phyloP scores from a whole-genome alignment of 495 filamentous ascomycete species.

The Aspergillus taichungensis region DNA sequence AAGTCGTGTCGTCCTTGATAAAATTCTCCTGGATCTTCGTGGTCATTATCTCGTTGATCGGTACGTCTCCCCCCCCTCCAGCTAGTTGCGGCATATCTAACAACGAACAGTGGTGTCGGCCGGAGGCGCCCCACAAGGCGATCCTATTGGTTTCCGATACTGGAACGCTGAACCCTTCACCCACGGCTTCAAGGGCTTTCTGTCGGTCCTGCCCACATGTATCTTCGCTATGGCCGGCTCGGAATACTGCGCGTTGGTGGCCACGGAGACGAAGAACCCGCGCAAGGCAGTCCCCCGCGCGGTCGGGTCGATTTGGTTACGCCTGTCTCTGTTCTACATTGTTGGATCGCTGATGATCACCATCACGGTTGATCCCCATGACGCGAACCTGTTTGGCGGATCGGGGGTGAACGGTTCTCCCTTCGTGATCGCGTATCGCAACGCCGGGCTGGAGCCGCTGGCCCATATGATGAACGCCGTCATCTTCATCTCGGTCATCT shows the following conservation, averaged over 20 bases:
- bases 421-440: slow-evolving; percentile 52
- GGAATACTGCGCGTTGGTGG: slow-evolving; percentile 47
- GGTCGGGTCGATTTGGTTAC: slow-evolving; percentile 57
- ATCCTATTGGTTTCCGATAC: slow-evolving; percentile 49
- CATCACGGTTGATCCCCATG: slow-evolving; percentile 38
- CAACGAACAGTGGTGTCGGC: slow-evolving; percentile 38
- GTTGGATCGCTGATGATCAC: slow-evolving; percentile 48
- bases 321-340: slow-evolving; percentile 55
- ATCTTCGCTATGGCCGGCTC: slow-evolving; percentile 61
- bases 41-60: slow-evolving; percentile 31
- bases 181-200: slow-evolving; percentile 62
- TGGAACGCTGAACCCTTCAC: slow-evolving; percentile 58
- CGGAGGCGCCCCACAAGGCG: slow-evolving; percentile 45
- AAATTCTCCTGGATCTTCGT: slow-evolving; percentile 40
- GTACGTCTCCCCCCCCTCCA: slow-evolving; percentile 1
- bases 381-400: slow-evolving; percentile 31
- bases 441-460: slow-evolving; percentile 24
- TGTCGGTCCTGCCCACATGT: slow-evolving; percentile 55
- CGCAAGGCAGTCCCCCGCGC: slow-evolving; percentile 50
- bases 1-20: slow-evolving; percentile 40
- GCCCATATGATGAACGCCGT: slow-evolving; percentile 39
- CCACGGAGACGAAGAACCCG: slow-evolving; percentile 56
- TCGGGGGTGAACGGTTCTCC: slow-evolving; percentile 39
- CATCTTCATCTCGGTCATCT: slow-evolving; percentile 33
- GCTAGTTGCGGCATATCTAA: slow-evolving; percentile 15